These are phyloP conservation scores for Claviceps africana DNA, from an alignment of 2,329 filamentous ascomycete species.

Conservation along the genomic window DNA sequence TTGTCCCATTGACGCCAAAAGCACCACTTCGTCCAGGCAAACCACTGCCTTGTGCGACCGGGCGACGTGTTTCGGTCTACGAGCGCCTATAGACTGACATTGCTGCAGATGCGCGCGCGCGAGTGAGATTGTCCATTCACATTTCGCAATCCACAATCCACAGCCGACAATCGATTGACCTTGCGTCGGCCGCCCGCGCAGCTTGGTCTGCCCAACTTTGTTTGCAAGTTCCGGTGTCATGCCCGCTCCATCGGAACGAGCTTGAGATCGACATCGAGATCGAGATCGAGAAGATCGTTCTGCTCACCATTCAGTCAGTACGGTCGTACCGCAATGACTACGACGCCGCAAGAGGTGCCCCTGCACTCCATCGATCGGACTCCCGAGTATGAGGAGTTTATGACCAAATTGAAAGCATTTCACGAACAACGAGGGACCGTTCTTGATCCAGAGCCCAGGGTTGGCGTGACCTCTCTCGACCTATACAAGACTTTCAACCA, in stretches of 20 bases:
- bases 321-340: conserved; percentile 8
- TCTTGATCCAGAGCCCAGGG: conserved; percentile 69
- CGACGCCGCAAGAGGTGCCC: conserved; percentile 21
- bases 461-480: conserved; percentile 64
- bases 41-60: conserved; percentile 11
- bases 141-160: no score
- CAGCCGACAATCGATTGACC: not conserved
- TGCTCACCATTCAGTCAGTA: not conserved
- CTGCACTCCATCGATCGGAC: conserved; percentile 41
- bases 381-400: conserved; percentile 65
- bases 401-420: conserved; percentile 56
- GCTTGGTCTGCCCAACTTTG: conserved; percentile 2
- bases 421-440: conserved; percentile 66
- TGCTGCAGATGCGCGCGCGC: not conserved
- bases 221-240: not conserved
- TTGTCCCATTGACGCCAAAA: not conserved
- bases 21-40: conserved; percentile 4
- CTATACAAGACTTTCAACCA: conserved; percentile 65
- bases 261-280: not conserved
- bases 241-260: not conserved
- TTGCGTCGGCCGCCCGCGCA: not conserved
- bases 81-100: not conserved
- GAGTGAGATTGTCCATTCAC: not conserved
- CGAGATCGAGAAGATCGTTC: not conserved
- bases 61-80: conserved; percentile 6